Percentiles rank a stretch among this genome's conserved stretches.
These are phyloP conservation scores for Cladorrhinum sp. DNA, from an alignment of 2,329 filamentous ascomycete species.

Conservation along the genomic window DNA sequence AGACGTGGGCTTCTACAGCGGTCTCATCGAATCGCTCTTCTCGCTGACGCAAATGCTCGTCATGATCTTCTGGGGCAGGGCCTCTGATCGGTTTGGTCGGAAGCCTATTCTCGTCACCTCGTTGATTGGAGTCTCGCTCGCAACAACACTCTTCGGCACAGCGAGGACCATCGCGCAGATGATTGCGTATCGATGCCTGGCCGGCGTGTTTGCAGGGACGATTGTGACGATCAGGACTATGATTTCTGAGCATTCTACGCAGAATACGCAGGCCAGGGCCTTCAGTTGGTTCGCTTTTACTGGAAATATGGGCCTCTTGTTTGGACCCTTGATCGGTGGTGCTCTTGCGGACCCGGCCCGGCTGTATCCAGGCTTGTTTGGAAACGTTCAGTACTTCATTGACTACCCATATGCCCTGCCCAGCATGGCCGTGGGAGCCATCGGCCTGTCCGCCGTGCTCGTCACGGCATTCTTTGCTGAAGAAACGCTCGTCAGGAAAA, in stretches of 20 bases:
- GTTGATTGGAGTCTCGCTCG: constrained; percentile 59
- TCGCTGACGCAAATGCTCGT: constrained; percentile 72
- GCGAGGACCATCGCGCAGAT: constrained; percentile 68
- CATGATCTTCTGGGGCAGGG: constrained; percentile 71
- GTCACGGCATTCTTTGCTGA: constrained; percentile 56
- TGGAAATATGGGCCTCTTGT: constrained; percentile 69
- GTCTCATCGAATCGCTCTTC: constrained; percentile 72
- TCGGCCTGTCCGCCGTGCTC: constrained; percentile 54
- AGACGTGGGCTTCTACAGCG: constrained; percentile 78
- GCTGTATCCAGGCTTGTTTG: constrained; percentile 61
- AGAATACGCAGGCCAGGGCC: constrained; percentile 65
- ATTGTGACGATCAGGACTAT: constrained; percentile 74
- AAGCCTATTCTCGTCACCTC: constrained; percentile 70
- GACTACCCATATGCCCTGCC: constrained; percentile 65
- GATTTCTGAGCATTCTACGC: constrained; percentile 69
- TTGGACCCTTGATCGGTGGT: constrained; percentile 70
- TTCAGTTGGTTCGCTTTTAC: constrained; percentile 77
- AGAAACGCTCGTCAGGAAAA: constrained; percentile 51
- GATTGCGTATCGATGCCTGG: constrained; percentile 67
- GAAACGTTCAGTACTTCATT: constrained; percentile 53
- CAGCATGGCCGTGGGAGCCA: constrained; percentile 52
- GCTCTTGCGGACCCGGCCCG: constrained; percentile 63
- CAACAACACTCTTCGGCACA: constrained; percentile 65
- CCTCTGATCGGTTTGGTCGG: constrained; percentile 65
- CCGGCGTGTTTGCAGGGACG: constrained; percentile 71